These are phyloP conservation scores for Aspergillus tanneri DNA, from an alignment of 2,329 filamentous ascomycete species.

Conservation along the genomic window DNA sequence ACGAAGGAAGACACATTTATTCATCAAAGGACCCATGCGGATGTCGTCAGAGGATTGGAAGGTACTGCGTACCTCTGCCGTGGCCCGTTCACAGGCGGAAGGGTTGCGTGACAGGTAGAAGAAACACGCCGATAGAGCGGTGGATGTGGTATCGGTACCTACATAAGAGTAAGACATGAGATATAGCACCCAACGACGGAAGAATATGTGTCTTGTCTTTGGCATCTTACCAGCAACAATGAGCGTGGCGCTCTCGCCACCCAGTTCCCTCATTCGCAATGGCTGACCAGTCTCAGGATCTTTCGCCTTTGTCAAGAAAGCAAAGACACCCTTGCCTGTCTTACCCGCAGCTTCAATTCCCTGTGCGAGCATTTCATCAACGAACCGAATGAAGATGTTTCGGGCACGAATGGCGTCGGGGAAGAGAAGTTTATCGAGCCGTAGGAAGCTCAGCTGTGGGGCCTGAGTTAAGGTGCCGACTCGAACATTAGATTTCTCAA, in stretches of 20 bases:
- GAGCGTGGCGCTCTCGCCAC: conserved; percentile 50
- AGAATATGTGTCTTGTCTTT: too few relatives aligned
- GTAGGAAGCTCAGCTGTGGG: conserved; percentile 4
- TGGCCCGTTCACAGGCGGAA: conserved; percentile 28
- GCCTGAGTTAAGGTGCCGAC: conserved; percentile 14
- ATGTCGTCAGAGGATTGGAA: conserved; percentile 42
- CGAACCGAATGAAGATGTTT: conserved; percentile 37
- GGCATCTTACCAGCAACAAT: conserved; percentile 55
- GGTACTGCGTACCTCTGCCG: conserved; percentile 33
- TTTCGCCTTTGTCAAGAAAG: conserved; percentile 49
- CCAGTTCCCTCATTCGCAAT: conserved; percentile 44
- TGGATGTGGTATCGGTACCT: conserved; percentile 45
- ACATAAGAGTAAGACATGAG: too few relatives aligned
- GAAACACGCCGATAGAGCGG: conserved; percentile 36
- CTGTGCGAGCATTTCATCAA: conserved; percentile 24
- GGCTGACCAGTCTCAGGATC: conserved; percentile 49
- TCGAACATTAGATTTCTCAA: conserved; percentile 22
- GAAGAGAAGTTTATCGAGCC: conserved; percentile 17
- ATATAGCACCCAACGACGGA: too few relatives aligned
- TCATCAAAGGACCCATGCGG: conserved; percentile 31
- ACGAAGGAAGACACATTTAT: conserved; percentile 40
- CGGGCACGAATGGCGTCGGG: conserved; percentile 39
- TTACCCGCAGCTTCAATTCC: conserved; percentile 18
- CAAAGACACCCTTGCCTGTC: conserved; percentile 50
- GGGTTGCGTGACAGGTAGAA: conserved; percentile 44